Base-by-base conservation (phyloP, 345 rosid species). In the Brassica rapa region DNA sequence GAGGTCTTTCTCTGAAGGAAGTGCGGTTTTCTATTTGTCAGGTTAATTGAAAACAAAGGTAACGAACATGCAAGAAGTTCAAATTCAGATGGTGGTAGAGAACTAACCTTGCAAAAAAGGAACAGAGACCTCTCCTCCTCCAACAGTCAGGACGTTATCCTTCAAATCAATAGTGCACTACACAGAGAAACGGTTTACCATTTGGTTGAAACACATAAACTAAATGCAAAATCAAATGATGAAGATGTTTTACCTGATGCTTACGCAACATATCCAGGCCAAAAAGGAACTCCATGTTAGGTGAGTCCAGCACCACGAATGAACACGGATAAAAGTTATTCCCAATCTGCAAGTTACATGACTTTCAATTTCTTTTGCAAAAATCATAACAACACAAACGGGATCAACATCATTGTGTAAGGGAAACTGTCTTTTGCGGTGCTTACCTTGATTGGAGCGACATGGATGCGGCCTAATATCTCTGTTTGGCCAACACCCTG, bases 201-300 rank as follows among this genome's bases (percentile, higher is more conserved):
- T 61, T 68, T 15, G 25, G 65, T 46, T 77, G 70, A 53, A 70
- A 70, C 7, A 72, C 63, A 78, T 51, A 55, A 12, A 32, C 7
- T 5, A 46, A 14, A 27, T 14, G 25, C 68, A 15, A 5, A 65
- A 74, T 71, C 14, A 53, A 24, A 43, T 35, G 70, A 59, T 39
- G 35, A 56, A 66, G 68, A 79, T 51, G 68, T 14, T 85, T 11
- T 84, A 95, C 99, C 94, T 95, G 99, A 86, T 95, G 99, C 90
- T 95, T 95, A 64, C 98, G 94, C 14, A 95, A 96, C 99, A 95
- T 95, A 87, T 95, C 99, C 77, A 95, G 90, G 73, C 99, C 99
- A 71, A 95, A 95, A 4, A 95, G 89, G 80, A 95, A 95, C 80
- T 95, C 99, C 98, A 93, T 93, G 76, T 93, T 93, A 49, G 98